Base-by-base conservation (phyloP, 139 green algal genomes). In the Chlorella sorokiniana region DNA sequence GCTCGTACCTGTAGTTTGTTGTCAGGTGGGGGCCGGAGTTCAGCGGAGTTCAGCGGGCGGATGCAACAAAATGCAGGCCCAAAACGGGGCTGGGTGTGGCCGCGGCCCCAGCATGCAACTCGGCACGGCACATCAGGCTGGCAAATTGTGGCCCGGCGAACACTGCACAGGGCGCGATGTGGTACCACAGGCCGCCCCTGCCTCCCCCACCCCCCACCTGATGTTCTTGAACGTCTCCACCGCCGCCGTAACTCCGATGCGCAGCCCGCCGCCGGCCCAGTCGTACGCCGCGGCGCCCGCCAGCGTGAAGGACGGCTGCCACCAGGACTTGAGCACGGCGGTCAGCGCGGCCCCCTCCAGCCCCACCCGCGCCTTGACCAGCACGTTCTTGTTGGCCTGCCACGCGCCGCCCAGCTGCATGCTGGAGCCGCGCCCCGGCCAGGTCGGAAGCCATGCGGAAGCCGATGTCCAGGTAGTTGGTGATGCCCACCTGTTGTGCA, bases 401-500 rank as follows among this genome's bases (percentile, higher is more conserved):
- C 90, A 92, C 20, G 84, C 80, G 22, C 81, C 86, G 5, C 78
- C 89, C 35, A 91, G 63, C 62, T 84, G 84, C 52, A 83, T 74
- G 29, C 59, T 37, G 33, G 54, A 48, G 40, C 45, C 80, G 65
- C 35, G 8, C 35, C 27, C 54, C 40, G 4, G 8, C 33, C 4
- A 90, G 31, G 79, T 80, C 65, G 2, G 84, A 82, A 18, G 70
- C 73, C 72, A 83, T 87, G 68, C 77, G 88, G 45, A 96, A 77
- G 16, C 92, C 94, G 3, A 96, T 14, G 81, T 97, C 90, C 0
- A 97, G 63, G 81, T 96, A 96, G 84, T 95, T 96, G 56, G 92
- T 95, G 81, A 97, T 95, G 51, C 91, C 94, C 31, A 95, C 93
- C 22, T 96, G 91, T 41, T 90, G 79, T 38, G 81, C 69, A 27